These are phyloP conservation scores for Penicillium sp. DNA, from an alignment of 2,329 filamentous ascomycete species.

Conservation along the genomic window DNA sequence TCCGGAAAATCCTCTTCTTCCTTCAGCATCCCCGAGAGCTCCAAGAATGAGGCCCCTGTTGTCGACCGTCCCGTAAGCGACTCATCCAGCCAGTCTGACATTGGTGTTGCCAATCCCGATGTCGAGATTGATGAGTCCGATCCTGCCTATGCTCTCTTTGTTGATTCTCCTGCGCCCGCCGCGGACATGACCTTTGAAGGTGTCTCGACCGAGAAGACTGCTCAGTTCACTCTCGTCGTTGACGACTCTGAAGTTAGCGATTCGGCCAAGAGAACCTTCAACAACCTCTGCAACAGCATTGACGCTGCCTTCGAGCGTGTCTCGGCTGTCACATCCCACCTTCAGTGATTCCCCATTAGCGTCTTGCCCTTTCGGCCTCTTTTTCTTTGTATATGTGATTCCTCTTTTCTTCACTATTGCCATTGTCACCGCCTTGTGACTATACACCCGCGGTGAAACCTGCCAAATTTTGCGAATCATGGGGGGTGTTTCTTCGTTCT, in stretches of 20 bases:
- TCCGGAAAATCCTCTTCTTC: conserved; percentile 68
- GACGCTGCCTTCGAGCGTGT: conserved; percentile 46
- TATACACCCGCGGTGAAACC: conserved; percentile 14
- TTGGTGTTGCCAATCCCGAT: conserved; percentile 29
- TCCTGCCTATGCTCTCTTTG: conserved; percentile 49
- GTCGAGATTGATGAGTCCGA: conserved; percentile 58
- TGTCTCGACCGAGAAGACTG: conserved; percentile 64
- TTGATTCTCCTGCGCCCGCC: conserved; percentile 51
- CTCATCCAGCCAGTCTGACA: conserved; percentile 13
- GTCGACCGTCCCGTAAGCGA: conserved; percentile 42
- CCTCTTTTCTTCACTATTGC: conserved; percentile 1
- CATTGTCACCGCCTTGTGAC: conserved; percentile 21
- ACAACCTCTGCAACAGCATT: conserved; percentile 41
- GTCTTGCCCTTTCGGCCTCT: conserved; percentile 18
- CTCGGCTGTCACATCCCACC: conserved; percentile 41
- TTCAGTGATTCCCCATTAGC: conserved; percentile 38
- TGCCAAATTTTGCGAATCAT: conserved; percentile 16
- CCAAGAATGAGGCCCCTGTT: conserved; percentile 52
- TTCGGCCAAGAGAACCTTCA: conserved; percentile 35
- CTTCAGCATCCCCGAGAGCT: conserved; percentile 46
- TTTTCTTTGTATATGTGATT: conserved; percentile 27
- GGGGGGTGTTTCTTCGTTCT: neutral
- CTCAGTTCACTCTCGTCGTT: conserved; percentile 65
- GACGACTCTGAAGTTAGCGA: conserved; percentile 31
- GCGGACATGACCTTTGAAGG: conserved; percentile 47